phyloP scores from a whole-genome alignment of 2,329 filamentous ascomycete genomes.

The Fusarium sp. region DNA sequence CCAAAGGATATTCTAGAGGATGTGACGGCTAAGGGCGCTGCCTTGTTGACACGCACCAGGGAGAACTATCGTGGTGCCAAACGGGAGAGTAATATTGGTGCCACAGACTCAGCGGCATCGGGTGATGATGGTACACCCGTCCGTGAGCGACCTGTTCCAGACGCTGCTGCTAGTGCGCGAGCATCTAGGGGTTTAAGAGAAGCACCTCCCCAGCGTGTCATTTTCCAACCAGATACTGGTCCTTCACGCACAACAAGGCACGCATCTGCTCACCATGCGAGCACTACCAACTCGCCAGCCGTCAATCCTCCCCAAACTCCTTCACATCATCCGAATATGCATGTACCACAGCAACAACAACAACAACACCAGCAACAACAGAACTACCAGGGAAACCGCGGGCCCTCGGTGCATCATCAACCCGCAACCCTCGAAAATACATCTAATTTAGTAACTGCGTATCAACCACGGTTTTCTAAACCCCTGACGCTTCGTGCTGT shows the following conservation, averaged over 20 bases:
- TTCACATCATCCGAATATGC: conserved; percentile 51
- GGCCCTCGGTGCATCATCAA: conserved; percentile 60
- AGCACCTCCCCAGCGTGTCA: conserved; percentile 84
- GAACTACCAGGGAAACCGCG: conserved; percentile 51
- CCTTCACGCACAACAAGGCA: conserved; percentile 73
- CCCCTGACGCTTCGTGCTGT: conserved; percentile 77
- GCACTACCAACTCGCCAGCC: conserved; percentile 45
- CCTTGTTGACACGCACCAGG: conserved; percentile 79
- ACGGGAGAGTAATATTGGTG: conserved; percentile 61
- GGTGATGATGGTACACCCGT: conserved; percentile 69
- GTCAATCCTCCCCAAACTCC: conserved; percentile 44
- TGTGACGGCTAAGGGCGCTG: conserved; percentile 85
- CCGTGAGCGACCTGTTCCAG: conserved; percentile 63
- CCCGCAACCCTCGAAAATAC: conserved; percentile 66
- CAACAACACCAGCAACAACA: conserved; percentile 42
- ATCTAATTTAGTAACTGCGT: conserved; percentile 72
- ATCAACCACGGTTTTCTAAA: conserved; percentile 73
- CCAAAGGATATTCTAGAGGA: conserved; percentile 90
- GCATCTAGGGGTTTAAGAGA: conserved; percentile 77
- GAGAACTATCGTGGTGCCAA: conserved; percentile 75
- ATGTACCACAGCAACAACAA: conserved; percentile 44
- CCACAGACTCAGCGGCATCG: conserved; percentile 67
- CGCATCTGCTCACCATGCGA: conserved; percentile 57
- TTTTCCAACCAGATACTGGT: conserved; percentile 84
- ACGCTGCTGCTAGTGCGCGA: conserved; percentile 65